Percentiles rank a stretch among this genome's conserved stretches.
Evolutionary conservation across 306 rosid genomes (phyloP).

Genomic region (Vigna reflexopilosa): DNA sequence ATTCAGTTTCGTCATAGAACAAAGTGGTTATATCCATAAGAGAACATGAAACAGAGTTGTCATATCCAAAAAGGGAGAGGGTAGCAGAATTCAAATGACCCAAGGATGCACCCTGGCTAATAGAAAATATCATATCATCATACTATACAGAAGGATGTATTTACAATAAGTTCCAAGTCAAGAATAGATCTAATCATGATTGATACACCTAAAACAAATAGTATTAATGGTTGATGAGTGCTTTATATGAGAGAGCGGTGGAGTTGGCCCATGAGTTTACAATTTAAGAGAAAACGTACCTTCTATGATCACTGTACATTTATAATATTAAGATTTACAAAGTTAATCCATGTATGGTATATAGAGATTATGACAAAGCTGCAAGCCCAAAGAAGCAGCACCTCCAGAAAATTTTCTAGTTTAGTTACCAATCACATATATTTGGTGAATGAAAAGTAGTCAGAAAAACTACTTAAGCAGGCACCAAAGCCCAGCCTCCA

Average conservation of each 20-base stretch:
- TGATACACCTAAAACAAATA: background rate
- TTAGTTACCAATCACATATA: conserved; percentile 8
- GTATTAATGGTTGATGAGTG: conserved; percentile 8
- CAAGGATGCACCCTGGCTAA: background rate
- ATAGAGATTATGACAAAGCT: conserved; percentile 11
- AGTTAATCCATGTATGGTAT: conserved; percentile 37
- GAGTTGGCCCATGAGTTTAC: conserved; percentile 3
- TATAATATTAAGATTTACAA: conserved; percentile 30
- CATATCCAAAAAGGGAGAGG: background rate
- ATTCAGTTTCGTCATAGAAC: background rate
- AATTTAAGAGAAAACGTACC: background rate
- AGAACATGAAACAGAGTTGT: background rate
- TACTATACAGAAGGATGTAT: conserved; percentile 18
- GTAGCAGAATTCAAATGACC: conserved; percentile 12
- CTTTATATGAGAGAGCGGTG: background rate
- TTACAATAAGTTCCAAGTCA: conserved; percentile 35
- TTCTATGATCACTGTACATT: conserved; percentile 28
- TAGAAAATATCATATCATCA: conserved; percentile 27
- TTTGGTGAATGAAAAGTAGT: conserved; percentile 28
- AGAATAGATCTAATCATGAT: conserved; percentile 19
- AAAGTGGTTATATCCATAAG: background rate
- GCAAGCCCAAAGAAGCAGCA: conserved; percentile 38
- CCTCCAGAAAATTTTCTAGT: conserved; percentile 1
- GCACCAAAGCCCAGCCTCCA: conserved; percentile 59
- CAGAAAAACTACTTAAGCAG: conserved; percentile 46